Base-by-base conservation (phyloP, 1,284 basidiomycete genomes). In the Cutaneotrichosporon sp. region DNA sequence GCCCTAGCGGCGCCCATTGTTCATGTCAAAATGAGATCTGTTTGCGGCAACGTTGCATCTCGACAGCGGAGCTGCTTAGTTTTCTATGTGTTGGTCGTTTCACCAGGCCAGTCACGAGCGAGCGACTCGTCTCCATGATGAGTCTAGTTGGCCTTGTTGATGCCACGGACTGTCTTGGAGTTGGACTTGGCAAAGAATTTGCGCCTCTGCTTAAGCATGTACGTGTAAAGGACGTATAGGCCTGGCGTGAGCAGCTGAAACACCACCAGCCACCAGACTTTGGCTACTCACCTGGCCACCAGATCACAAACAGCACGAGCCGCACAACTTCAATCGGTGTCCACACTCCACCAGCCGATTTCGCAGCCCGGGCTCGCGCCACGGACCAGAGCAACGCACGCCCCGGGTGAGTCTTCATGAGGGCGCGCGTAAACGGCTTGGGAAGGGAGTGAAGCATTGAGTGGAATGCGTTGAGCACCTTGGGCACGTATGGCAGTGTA, bases 211-310 rank as follows among this genome's bases (percentile, higher is more conserved):
- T 77, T 79, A 47, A 91, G 84, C 91, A 96, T 96, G 75, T 96
- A 82, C 11, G 84, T 86, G 76, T 89, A 92, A 80, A 96, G 82
- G 56, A 88, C 78, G 70, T 90, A 94, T 49, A 96, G 77, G 5
- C 83, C 88, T 90, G 60, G 1, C 4, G 44, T 49, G 31, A 49
- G 47, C 27, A 14, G 19, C 6, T 14, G 10, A n/a, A n/a, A n/a
- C n/a, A n/a, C n/a, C n/a, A n/a, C n/a, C n/a, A n/a, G n/a, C n/a
- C n/a, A n/a, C n/a, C n/a, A n/a, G n/a, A n/a, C n/a, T n/a, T n/a
- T n/a, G n/a, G n/a, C n/a, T n/a, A 78, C 82, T 66, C 74, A 92
- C 91, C 84, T 51, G 90, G 90, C 84, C 89, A 91, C 91, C 92
- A 97, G 45, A 85, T 78, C n/a, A 81, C 59, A 73, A 93, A 91